Evolutionary conservation across 2,329 filamentous ascomycete genomes (phyloP).

Genomic region (Fusarium camptoceras): DNA sequence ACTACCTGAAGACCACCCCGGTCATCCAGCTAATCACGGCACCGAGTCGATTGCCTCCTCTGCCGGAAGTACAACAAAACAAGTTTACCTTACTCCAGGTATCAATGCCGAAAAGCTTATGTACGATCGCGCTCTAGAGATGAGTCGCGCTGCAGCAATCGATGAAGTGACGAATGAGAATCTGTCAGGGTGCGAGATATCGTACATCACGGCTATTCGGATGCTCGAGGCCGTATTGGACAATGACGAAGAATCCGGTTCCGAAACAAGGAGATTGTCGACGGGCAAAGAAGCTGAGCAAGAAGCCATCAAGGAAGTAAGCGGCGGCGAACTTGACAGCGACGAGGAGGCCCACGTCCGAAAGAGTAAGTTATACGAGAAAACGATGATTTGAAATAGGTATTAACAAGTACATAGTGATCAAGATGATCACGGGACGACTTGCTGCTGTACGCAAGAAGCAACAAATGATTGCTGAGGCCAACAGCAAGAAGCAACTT

Average conservation of each 20-base stretch:
- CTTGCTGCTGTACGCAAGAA: conserved; percentile 69
- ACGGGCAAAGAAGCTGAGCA: conserved; percentile 57
- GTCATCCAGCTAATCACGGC: conserved; percentile 83
- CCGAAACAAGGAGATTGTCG: conserved; percentile 42
- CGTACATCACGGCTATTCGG: conserved; percentile 90
- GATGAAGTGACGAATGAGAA: conserved; percentile 96
- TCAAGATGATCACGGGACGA: conserved; percentile 70
- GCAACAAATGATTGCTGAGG: conserved; percentile 70
- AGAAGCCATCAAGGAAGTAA: conserved; percentile 50
- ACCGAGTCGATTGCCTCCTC: conserved; percentile 67
- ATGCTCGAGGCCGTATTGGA: conserved; percentile 97
- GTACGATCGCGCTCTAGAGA: conserved; percentile 97
- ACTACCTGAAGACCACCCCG: conserved; percentile 85
- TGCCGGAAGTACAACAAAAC: conserved; percentile 75
- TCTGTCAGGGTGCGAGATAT: conserved; percentile 86
- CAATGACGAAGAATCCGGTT: conserved; percentile 71
- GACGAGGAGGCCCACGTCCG: conserved; percentile 80
- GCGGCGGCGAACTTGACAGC: conserved; percentile 66
- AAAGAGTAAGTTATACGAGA: conserved; percentile 68
- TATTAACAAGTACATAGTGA: conserved; percentile 60
- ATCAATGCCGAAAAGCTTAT: conserved; percentile 96
- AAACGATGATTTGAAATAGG: neutral
- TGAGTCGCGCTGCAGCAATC: conserved; percentile 94
- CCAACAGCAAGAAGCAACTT: conserved; percentile 61
- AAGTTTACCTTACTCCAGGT: conserved; percentile 85